Conservation (phyloP, 2,329 filamentous ascomycete species). For the Emmonsiellopsis sp. region DNA sequence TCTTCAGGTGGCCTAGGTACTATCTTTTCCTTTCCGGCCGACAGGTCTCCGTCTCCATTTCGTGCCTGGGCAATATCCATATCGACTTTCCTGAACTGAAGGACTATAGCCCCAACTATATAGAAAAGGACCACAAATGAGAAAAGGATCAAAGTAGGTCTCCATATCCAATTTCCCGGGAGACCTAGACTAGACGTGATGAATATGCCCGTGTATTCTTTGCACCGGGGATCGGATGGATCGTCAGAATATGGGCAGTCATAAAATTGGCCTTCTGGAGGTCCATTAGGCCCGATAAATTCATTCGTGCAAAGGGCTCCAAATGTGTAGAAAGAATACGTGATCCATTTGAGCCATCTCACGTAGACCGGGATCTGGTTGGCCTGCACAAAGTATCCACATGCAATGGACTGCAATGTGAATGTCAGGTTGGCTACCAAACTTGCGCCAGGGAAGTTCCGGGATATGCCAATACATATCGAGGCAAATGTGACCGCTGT, state of each 20-base stretch:
- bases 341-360: constrained; percentile 59
- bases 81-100: constrained; percentile 57
- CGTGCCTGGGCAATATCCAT: constrained; percentile 60
- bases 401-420: constrained; percentile 65
- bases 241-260: constrained; percentile 59
- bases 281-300: constrained; percentile 40
- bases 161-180: constrained; percentile 56
- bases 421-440: constrained; percentile 64
- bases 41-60: constrained; percentile 50
- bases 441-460: constrained; percentile 62
- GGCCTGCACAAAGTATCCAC: constrained; percentile 67
- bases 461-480: constrained; percentile 54
- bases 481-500: constrained; percentile 64
- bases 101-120: constrained; percentile 49
- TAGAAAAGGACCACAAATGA: constrained; percentile 58
- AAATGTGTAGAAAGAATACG: constrained; percentile 50
- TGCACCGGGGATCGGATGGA: constrained; percentile 55
- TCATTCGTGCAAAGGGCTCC: constrained; percentile 65
- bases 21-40: constrained; percentile 64
- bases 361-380: constrained; percentile 67
- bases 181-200: constrained; percentile 63
- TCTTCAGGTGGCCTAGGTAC: constrained; percentile 43
- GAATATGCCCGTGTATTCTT: constrained; percentile 59
- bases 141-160: constrained; percentile 55
- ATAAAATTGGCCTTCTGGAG: constrained; percentile 54